A percentile compares a stretch with the other conserved stretches of the same genome.
These are phyloP conservation scores for Sphaceloma murrayae DNA, from an alignment of 2,329 filamentous ascomycete genomes.

Conservation along the genomic window DNA sequence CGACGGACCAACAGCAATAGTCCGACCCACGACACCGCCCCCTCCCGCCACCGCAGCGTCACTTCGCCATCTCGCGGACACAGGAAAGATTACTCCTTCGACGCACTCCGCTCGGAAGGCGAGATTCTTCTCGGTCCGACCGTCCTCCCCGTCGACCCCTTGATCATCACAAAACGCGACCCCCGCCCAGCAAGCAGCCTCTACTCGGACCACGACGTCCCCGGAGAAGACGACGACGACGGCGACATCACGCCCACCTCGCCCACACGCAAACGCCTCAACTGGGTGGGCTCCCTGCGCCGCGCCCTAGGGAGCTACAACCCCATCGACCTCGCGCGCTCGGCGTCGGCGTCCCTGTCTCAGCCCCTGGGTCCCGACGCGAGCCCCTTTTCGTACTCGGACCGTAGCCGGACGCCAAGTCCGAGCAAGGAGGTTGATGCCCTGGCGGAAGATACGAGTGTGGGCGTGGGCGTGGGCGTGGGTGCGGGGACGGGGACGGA, in stretches of 20 bases:
- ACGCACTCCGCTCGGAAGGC: constrained; percentile 6
- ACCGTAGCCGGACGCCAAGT: constrained; percentile 17
- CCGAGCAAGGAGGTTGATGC: constrained; percentile 13
- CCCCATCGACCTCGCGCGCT: constrained; percentile 13
- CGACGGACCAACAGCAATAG: constrained; percentile 1
- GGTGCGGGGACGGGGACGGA: neutral
- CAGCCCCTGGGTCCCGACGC: neutral
- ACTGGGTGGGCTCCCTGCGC: constrained; percentile 32
- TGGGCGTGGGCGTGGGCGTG: constrained; percentile 8
- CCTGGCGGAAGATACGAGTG: neutral
- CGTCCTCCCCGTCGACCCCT: constrained; percentile 12
- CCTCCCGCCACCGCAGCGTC: constrained; percentile 9
- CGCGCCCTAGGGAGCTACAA: constrained; percentile 15
- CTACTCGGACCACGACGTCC: constrained; percentile 11
- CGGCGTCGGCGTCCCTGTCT: neutral
- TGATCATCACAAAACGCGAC: neutral
- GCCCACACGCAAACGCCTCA: constrained; percentile 25
- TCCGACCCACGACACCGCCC: neutral
- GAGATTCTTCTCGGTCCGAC: constrained; percentile 4
- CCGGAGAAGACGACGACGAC: constrained; percentile 4
- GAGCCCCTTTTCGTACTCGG: neutral
- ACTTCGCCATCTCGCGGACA: constrained; percentile 10
- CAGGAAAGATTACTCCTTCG: constrained; percentile 10
- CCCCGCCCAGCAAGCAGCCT: constrained; percentile 3
- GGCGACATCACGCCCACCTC: constrained; percentile 18